These are phyloP conservation scores for Diaporthe destruens DNA, from an alignment of 2,329 filamentous ascomycete genomes.

Conservation along the genomic window DNA sequence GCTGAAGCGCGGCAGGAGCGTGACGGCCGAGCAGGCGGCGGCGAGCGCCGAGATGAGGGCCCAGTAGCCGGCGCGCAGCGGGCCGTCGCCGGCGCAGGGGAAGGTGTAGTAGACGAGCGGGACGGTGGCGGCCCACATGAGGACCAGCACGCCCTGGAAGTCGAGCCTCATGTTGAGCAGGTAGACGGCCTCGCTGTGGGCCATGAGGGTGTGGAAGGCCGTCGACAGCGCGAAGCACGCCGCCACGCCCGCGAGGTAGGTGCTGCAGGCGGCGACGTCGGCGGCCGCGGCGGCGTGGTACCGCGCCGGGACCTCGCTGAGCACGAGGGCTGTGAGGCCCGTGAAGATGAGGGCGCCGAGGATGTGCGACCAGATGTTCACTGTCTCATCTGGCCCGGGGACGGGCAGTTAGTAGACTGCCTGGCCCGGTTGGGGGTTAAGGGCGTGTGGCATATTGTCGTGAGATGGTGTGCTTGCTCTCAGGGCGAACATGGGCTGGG, in stretches of 20 bases:
- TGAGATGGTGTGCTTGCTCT: too few relatives aligned
- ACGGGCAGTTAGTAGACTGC: neutral
- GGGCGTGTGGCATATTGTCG: neutral
- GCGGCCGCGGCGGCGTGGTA: constrained; percentile 51
- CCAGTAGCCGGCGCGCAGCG: constrained; percentile 53
- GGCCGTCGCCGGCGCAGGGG: constrained; percentile 49
- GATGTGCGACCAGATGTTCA: constrained; percentile 62
- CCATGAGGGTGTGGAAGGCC: constrained; percentile 69
- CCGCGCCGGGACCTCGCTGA: constrained; percentile 52
- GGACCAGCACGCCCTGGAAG: constrained; percentile 70
- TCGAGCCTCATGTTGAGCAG: constrained; percentile 69
- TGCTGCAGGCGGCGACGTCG: constrained; percentile 57
- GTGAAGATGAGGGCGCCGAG: constrained; percentile 57
- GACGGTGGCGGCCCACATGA: constrained; percentile 73
- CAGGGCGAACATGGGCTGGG: neutral
- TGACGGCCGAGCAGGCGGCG: constrained; percentile 53
- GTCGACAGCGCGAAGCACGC: constrained; percentile 61
- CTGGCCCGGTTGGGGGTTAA: too few relatives aligned
- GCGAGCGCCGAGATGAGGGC: constrained; percentile 52
- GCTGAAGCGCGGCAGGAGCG: constrained; percentile 53
- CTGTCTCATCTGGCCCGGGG: constrained; percentile 45
- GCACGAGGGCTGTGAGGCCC: constrained; percentile 53
- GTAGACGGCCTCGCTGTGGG: constrained; percentile 63
- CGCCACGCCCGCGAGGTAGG: constrained; percentile 59
- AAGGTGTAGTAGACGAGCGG: constrained; percentile 71